Evolutionary conservation across 306 rosid species (phyloP).

Genomic region (Parietaria judaica): DNA sequence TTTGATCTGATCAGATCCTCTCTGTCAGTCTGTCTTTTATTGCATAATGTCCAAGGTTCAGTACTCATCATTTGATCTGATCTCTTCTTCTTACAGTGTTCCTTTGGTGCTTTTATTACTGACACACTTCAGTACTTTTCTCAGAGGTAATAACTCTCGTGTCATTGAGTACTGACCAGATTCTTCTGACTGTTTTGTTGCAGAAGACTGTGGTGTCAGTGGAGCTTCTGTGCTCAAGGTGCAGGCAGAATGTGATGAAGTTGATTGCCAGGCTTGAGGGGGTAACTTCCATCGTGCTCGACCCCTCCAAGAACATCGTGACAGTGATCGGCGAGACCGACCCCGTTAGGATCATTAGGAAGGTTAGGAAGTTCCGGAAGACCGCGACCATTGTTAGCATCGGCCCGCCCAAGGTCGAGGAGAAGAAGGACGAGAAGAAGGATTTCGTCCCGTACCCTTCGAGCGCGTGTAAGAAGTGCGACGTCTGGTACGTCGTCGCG

Average conservation of each 20-base stretch:
- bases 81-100: background rate
- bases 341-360: conserved; percentile 41
- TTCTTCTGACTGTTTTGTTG: conserved; percentile 21
- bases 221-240: conserved; percentile 43
- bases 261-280: conserved; percentile 40
- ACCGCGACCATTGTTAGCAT: conserved; percentile 34
- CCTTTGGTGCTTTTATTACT: conserved; percentile 12
- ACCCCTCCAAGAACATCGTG: conserved; percentile 34
- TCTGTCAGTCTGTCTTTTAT: background rate
- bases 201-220: conserved; percentile 54
- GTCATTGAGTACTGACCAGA: background rate
- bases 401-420: conserved; percentile 34
- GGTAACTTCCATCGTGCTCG: conserved; percentile 34
- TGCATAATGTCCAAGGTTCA: conserved; percentile 43
- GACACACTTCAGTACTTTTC: conserved; percentile 31
- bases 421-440: conserved; percentile 36
- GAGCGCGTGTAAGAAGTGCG: conserved; percentile 32
- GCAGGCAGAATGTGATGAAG: conserved; percentile 48
- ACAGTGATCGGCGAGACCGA: conserved; percentile 52
- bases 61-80: background rate
- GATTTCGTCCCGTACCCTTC: conserved; percentile 9
- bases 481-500: conserved; percentile 39
- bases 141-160: background rate
- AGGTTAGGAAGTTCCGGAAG: conserved; percentile 42
- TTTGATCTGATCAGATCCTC: conserved; percentile 15